Base-by-base conservation (phyloP, 1,139 yeast genomes). In the Pneumocystis murina region DNA sequence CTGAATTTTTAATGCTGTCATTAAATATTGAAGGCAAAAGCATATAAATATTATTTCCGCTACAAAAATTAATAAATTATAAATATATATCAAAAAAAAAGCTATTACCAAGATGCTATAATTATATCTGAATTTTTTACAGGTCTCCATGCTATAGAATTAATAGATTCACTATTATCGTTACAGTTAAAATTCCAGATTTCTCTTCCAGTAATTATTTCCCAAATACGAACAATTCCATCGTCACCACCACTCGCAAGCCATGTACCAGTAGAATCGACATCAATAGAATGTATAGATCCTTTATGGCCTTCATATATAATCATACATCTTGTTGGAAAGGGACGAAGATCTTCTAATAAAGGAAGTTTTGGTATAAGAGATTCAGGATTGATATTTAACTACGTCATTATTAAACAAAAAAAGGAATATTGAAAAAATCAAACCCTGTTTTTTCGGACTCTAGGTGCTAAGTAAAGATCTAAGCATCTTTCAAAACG, bases 161-260 rank as follows among this genome's bases (percentile, higher is more conserved):
- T 96, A 65, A 92, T 83, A 68, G 86, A 85, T 73, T 90, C 97
- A 65, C 84, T 91, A 16, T 71, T 67, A 62, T 71, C 69, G 43
- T 65, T 62, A 20, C 57, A 60, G 14, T 24, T 60, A 12, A 58
- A 78, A 67, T 83, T 81, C 80, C 83, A 88, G 62, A 92, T 87
- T 77, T 91, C 95, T 76, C 98, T 84, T 62, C 98, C 99, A 4
- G 97, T 89, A 66, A 90, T 78, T 17, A 90, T 84, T 77, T 94
- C 99, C 98, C 98, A 92, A 24, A 92, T 81, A 70, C 96, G 81
- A n/a, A 92, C 90, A 35, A 91, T 82, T 62, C 97, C 97, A 74
- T 92, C 99, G 73, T 92, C 98, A 35, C 96, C 87, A 64, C 97
- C 98, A 10, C 98, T 92, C 30, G 98, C 98, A 68, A 92, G 78